Evolutionary conservation across 176 grass and related monocot genomes (phyloP).

Genomic region (Carex littledalei): DNA sequence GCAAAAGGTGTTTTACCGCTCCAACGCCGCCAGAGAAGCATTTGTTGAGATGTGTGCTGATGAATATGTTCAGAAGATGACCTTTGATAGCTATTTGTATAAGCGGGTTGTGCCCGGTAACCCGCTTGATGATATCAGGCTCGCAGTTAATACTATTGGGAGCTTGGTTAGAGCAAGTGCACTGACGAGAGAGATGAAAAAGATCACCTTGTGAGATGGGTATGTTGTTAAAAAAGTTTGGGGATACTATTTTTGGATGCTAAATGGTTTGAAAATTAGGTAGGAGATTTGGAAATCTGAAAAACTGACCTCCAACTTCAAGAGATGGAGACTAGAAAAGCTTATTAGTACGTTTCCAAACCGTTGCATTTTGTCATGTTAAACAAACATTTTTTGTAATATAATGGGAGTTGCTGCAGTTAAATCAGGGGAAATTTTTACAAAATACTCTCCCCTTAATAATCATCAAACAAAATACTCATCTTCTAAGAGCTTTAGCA

Average conservation of each 20-base stretch:
- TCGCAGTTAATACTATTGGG: constrained; percentile 91
- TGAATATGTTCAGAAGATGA: constrained; percentile 98
- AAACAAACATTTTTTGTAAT: constrained; percentile 1
- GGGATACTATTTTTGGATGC: not conserved
- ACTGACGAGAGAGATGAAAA: constrained; percentile 81
- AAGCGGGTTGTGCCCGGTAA: constrained; percentile 96
- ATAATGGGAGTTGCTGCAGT: not conserved
- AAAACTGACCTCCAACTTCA: not conserved
- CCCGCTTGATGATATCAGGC: constrained; percentile 89
- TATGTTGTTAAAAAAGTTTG: not conserved
- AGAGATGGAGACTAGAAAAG: not conserved
- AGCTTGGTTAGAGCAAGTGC: constrained; percentile 88
- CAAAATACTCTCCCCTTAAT: too few relatives aligned
- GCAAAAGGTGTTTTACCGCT: constrained; percentile 99
- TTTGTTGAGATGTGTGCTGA: constrained; percentile 99
- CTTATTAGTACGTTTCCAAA: not conserved
- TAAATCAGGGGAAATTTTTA: not conserved
- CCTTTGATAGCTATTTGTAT: constrained; percentile 98
- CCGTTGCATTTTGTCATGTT: not conserved
- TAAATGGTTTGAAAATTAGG: not conserved
- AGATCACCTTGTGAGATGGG: constrained; percentile 66
- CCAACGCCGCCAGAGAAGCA: constrained; percentile 79
- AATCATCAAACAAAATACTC: too few relatives aligned
- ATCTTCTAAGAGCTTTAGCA: too few relatives aligned
- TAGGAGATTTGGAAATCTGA: not conserved